Evolutionary conservation across 2,329 filamentous ascomycete genomes (phyloP).

Genomic region (Diaporthe citrichinensis): DNA sequence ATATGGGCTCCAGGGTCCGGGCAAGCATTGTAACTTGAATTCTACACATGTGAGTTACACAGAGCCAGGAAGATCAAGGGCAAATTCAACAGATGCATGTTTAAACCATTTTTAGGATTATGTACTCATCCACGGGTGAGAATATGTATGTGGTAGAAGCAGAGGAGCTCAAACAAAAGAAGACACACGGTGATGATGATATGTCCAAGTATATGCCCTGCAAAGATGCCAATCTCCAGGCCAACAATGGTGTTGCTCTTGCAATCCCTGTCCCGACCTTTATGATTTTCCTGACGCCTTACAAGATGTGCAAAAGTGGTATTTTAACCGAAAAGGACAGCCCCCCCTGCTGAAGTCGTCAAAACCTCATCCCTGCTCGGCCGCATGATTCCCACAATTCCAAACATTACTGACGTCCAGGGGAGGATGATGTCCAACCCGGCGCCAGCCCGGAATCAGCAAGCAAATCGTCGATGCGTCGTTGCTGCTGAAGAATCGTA

Average conservation of each 20-base stretch:
- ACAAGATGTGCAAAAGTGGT: slow-evolving; percentile 27
- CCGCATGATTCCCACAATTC: slow-evolving; percentile 17
- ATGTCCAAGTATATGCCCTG: slow-evolving; percentile 30
- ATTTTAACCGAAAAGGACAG: slow-evolving; percentile 8
- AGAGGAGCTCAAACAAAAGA: slow-evolving; percentile 17
- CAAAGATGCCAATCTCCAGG: slow-evolving; percentile 19
- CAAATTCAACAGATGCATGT: neutral
- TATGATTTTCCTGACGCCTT: slow-evolving; percentile 30
- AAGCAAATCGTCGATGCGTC: slow-evolving; percentile 21
- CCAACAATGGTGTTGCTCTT: slow-evolving; percentile 21
- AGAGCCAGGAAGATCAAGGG: neutral
- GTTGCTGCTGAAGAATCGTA: slow-evolving; percentile 27
- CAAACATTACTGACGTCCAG: slow-evolving; percentile 36
- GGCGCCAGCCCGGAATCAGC: slow-evolving; percentile 32
- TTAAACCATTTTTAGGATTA: slow-evolving; percentile 14
- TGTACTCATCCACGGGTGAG: slow-evolving; percentile 6
- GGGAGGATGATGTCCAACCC: slow-evolving; percentile 25
- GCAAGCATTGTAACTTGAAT: neutral
- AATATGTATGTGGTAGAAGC: slow-evolving; percentile 24
- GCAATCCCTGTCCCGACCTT: slow-evolving; percentile 26
- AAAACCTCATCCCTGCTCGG: slow-evolving; percentile 22
- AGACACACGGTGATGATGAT: slow-evolving; percentile 24
- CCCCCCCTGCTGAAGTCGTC: slow-evolving; percentile 3
- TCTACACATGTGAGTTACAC: neutral
- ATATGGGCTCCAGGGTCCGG: neutral